A percentile compares a stretch with the other conserved stretches of the same genome.
Conservation (phyloP, 78 protist species). For the Pigoraptor vietnamica region DNA sequence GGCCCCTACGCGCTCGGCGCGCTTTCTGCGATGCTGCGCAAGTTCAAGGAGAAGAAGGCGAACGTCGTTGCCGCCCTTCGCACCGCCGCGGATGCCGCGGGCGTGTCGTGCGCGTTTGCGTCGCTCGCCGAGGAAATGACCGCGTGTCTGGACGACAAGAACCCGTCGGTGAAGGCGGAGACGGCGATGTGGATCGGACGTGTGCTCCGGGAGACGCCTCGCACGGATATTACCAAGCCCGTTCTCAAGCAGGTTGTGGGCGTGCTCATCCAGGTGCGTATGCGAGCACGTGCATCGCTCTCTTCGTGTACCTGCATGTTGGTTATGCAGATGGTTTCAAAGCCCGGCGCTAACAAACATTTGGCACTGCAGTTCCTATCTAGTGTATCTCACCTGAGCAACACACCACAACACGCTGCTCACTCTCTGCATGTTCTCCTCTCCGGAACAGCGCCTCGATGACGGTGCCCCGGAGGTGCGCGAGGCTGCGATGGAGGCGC, state of each 20-base stretch:
- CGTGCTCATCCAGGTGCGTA: too few relatives aligned
- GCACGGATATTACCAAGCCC: too few relatives aligned
- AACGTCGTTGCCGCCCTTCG: neutral
- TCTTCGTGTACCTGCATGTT: too few relatives aligned
- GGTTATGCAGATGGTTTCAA: too few relatives aligned
- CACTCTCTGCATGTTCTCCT: too few relatives aligned
- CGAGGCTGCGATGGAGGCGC: neutral
- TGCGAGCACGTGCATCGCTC: too few relatives aligned
- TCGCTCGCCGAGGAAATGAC: neutral
- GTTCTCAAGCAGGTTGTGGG: too few relatives aligned
- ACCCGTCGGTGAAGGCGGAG: neutral
- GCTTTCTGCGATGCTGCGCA: neutral
- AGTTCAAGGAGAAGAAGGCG: constrained; percentile 22
- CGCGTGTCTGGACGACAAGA: neutral
- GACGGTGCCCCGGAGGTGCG: neutral
- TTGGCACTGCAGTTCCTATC: too few relatives aligned
- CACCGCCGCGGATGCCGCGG: neutral
- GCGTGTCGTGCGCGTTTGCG: neutral
- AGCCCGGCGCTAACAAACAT: too few relatives aligned
- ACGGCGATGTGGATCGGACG: neutral
- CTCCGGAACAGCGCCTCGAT: neutral
- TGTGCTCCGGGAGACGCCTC: too few relatives aligned
- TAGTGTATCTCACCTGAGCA: too few relatives aligned
- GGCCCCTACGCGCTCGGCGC: neutral
- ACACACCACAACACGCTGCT: too few relatives aligned